A percentile compares a stretch with the other conserved stretches of the same genome.
phyloP scores from a whole-genome alignment of 2,329 filamentous ascomycete species.

The Diaporthe helianthi region DNA sequence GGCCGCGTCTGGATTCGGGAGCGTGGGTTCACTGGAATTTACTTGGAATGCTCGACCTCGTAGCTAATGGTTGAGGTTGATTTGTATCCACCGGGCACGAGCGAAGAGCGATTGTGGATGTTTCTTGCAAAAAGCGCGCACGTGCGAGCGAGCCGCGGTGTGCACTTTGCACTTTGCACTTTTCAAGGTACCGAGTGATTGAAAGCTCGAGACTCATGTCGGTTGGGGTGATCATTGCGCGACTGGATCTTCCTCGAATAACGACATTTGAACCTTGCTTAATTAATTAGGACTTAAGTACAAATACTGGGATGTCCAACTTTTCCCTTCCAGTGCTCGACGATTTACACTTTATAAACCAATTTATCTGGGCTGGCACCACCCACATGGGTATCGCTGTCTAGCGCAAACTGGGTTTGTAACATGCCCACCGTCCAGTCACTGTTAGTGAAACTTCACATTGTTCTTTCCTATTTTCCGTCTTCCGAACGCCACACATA shows the following conservation, averaged over 20 bases:
- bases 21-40: not conserved
- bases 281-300: not conserved
- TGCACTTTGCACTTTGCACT: not conserved
- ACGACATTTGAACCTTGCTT: no score
- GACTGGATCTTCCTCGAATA: not conserved
- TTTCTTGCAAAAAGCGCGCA: not conserved
- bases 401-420: not conserved
- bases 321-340: not conserved
- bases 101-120: not conserved
- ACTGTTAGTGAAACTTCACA: not conserved
- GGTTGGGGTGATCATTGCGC: not conserved
- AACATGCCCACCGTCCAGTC: not conserved
- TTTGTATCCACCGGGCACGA: not conserved
- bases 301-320: not conserved
- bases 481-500: not conserved
- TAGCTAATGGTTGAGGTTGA: not conserved
- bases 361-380: not conserved
- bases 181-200: no score
- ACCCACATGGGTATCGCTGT: not conserved
- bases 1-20: no score
- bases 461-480: not conserved
- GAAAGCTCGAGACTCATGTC: not conserved
- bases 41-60: not conserved
- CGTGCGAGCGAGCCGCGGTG: not conserved
- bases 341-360: not conserved